Evolutionary conservation across 768 basidiomycete genomes (phyloP).

Genomic region (Panaeolus papilionaceus): DNA sequence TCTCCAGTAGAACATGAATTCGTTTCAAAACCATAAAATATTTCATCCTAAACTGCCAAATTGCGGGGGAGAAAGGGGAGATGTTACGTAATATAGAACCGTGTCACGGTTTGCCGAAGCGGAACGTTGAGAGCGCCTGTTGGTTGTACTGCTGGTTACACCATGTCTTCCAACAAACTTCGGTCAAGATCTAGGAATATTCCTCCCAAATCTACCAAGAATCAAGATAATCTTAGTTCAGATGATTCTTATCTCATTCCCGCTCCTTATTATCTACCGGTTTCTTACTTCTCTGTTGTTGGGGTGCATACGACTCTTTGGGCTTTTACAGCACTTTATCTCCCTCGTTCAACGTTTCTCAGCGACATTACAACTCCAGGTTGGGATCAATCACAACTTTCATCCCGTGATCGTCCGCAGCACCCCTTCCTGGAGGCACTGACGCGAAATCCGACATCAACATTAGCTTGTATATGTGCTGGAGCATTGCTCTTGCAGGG

Average conservation of each 20-base stretch:
- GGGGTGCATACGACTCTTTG: conserved; percentile 73
- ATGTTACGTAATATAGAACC: neutral
- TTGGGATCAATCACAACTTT: conserved; percentile 37
- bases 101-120: conserved; percentile 3
- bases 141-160: neutral
- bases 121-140: conserved; percentile 13
- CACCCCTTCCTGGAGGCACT: conserved; percentile 71
- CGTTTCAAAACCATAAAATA: neutral
- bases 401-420: conserved; percentile 69
- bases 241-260: conserved; percentile 12
- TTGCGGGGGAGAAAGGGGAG: neutral
- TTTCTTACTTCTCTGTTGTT: conserved; percentile 68
- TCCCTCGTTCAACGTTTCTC: conserved; percentile 67
- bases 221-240: neutral
- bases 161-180: conserved; percentile 8
- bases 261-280: conserved; percentile 40
- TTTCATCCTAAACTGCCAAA: neutral
- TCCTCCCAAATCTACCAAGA: neutral
- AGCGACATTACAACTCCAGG: conserved; percentile 41
- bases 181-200: neutral
- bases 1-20: conserved; percentile 4
- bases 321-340: conserved; percentile 66
- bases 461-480: conserved; percentile 59
- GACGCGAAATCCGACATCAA: conserved; percentile 63
- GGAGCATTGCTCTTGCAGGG: conserved; percentile 62